Base-by-base conservation (phyloP, 129 eudicot species). In the Flaveria ramosissima region DNA sequence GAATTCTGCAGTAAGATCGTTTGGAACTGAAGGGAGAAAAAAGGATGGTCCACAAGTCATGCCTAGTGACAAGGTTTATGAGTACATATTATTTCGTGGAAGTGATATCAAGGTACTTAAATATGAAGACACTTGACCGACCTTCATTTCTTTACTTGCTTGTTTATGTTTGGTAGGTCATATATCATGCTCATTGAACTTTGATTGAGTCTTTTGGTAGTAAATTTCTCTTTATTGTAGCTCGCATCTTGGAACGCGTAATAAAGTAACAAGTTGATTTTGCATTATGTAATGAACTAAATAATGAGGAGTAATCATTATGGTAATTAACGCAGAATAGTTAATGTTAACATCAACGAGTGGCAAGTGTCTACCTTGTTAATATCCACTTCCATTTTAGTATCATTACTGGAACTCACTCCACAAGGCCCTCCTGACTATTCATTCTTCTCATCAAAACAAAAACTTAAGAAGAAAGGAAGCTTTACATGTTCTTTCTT, bases 21-120 rank as follows among this genome's bases (percentile, higher is more conserved):
- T 82, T 82, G 98, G 97, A 77, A 94, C 93, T 47, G 98, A 94
- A 83, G 98, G 98, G 42, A 82, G 98, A 55, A 91, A 81, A 77
- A 87, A 84, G 51, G 93, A 89, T 88, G 98, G 97, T n/a, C 89
- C 83, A 42, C 96, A 91, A 86, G 82, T 94, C 80, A 88, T 90
- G 80, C 93, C 97, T 17, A 83, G 87, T 69, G 98, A 94, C 85
- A 91, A 86, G 82, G 90, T 91, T 55, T 94, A 89, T 64, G 97
- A 91, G 30, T 91, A 89, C 84, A 94, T 94, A 62, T 85, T 94
- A 56, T 94, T 94, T 73, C 92, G 97, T 74, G 98, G 96, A 70
- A 89, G 86, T 76, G 98, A 94, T 84, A 94, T 94, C 48, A 94
- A 89, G 92, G 98, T 94, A 84, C 56, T 61, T 56, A 45, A 66